Conservation (phyloP, 1,284 basidiomycete genomes). For the Mycena citricolor region DNA sequence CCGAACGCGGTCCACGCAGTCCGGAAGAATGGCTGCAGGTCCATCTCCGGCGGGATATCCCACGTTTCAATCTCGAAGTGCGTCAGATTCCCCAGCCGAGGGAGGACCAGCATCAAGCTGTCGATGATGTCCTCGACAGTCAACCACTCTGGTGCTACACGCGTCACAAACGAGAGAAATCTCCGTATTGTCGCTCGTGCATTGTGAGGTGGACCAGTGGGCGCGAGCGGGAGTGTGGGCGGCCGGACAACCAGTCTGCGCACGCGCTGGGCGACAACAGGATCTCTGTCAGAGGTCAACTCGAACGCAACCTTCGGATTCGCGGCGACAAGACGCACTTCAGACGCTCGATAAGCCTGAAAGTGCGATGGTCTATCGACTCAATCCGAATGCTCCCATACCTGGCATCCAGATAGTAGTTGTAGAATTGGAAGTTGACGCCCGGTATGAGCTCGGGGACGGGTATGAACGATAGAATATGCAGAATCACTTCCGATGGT, state of each 20-base stretch:
- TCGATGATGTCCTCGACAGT: constrained; percentile 29
- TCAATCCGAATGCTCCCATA: constrained; percentile 34
- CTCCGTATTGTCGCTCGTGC: neutral
- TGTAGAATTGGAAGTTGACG: constrained; percentile 41
- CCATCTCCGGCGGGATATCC: constrained; percentile 31
- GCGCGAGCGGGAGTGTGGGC: neutral
- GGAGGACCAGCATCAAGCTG: constrained; percentile 31
- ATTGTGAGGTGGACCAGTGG: neutral
- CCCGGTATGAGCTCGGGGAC: constrained; percentile 29
- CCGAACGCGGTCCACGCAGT: constrained; percentile 40
- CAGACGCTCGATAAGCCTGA: constrained; percentile 31
- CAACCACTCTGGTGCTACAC: too few relatives aligned
- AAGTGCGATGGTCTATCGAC: constrained; percentile 23
- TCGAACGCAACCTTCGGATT: too few relatives aligned
- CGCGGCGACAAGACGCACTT: constrained; percentile 29
- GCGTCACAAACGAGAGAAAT: neutral
- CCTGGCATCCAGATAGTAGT: constrained; percentile 37
- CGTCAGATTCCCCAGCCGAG: constrained; percentile 32
- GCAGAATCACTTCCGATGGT: constrained; percentile 41
- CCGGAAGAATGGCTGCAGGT: constrained; percentile 33
- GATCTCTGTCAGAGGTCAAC: constrained; percentile 29
- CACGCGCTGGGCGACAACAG: constrained; percentile 25
- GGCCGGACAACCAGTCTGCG: constrained; percentile 15
- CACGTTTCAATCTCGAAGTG: constrained; percentile 37
- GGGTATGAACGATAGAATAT: constrained; percentile 36